phyloP scores from a whole-genome alignment of 805 yeast species.

The Myxozyma vanderwaltii region DNA sequence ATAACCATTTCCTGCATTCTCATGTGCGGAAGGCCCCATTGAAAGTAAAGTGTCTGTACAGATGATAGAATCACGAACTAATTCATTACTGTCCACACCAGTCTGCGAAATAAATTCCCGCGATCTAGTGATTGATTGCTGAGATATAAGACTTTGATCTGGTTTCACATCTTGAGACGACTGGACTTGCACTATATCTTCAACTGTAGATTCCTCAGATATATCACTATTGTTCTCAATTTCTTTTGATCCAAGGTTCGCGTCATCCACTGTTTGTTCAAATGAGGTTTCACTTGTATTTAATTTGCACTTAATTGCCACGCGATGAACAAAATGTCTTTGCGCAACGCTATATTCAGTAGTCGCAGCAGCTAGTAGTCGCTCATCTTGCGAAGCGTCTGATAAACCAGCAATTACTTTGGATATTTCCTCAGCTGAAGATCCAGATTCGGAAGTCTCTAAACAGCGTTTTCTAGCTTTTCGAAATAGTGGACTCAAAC shows the following conservation, averaged over 20 bases:
- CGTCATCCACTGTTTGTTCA: background rate
- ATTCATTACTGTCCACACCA: background rate
- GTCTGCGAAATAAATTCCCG: background rate
- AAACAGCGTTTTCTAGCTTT: background rate
- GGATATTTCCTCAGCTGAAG: background rate
- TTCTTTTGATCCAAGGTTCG: background rate
- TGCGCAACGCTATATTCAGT: constrained; percentile 2
- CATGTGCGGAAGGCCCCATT: background rate
- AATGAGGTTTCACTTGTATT: background rate
- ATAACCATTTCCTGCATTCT: background rate
- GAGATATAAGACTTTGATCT: background rate
- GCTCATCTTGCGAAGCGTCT: background rate
- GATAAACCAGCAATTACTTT: too few relatives aligned
- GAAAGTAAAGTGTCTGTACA: too few relatives aligned
- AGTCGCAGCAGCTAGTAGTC: background rate
- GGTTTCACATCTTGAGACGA: too few relatives aligned
- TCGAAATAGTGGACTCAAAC: background rate
- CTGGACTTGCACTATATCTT: background rate
- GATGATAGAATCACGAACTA: background rate
- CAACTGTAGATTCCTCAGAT: background rate
- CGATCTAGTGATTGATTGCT: background rate
- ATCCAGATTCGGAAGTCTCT: background rate
- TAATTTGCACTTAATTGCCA: background rate
- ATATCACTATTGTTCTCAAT: background rate
- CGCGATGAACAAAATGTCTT: constrained; percentile 6